Evolutionary conservation across 2,329 filamentous ascomycete genomes (phyloP).

Genomic region (Sarocladium brachiariae): DNA sequence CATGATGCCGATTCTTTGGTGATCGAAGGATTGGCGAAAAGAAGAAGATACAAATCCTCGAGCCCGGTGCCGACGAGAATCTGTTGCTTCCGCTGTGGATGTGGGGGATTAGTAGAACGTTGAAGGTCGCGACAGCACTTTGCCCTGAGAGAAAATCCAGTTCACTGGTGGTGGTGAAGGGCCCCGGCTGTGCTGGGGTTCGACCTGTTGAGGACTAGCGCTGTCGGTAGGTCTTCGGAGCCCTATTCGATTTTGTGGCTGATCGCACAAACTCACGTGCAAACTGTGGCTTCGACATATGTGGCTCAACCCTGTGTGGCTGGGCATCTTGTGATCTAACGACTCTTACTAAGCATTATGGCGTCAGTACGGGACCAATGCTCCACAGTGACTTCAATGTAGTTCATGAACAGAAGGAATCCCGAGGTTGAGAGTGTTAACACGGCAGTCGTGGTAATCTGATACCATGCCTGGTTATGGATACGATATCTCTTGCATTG

Average conservation of each 20-base stretch:
- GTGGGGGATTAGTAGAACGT: conserved; percentile 31
- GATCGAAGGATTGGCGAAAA: conserved; percentile 14
- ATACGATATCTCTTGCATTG: too few relatives aligned
- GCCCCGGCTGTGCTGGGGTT: neutral
- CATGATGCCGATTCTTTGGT: conserved; percentile 45
- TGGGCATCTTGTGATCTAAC: neutral
- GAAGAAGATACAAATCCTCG: conserved; percentile 21
- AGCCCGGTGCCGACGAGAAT: conserved; percentile 14
- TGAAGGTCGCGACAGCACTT: conserved; percentile 32
- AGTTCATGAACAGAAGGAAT: too few relatives aligned
- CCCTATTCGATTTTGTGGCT: conserved; percentile 1
- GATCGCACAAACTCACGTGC: conserved; percentile 1
- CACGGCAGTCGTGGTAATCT: too few relatives aligned
- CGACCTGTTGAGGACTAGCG: neutral
- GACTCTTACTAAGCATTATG: neutral
- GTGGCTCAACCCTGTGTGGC: neutral
- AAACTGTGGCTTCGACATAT: neutral
- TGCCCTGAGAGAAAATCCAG: conserved; percentile 27
- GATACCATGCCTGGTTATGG: too few relatives aligned
- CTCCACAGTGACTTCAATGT: too few relatives aligned
- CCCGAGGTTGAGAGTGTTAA: too few relatives aligned
- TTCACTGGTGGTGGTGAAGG: conserved; percentile 14
- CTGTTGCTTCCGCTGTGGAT: conserved; percentile 30
- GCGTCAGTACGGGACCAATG: too few relatives aligned
- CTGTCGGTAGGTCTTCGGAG: neutral